Percentiles rank a stretch among this genome's conserved stretches.
phyloP scores from a whole-genome alignment of 768 basidiomycete species.

The Vishniacozyma victoriae region DNA sequence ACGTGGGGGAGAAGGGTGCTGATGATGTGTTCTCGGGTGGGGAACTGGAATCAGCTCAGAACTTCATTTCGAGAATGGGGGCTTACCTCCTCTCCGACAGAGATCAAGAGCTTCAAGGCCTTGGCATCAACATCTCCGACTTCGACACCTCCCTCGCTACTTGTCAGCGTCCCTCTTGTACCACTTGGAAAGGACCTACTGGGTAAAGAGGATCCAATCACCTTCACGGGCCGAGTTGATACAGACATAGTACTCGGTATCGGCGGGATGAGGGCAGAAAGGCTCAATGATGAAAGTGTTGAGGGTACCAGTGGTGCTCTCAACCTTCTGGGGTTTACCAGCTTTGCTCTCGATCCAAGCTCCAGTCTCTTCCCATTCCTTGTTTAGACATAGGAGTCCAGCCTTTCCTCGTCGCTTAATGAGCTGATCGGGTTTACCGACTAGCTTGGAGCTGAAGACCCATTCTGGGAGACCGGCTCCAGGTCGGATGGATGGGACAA shows the following conservation, averaged over 20 bases:
- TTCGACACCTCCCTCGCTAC: slow-evolving; percentile 86
- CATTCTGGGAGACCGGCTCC: slow-evolving; percentile 48
- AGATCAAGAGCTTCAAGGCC: slow-evolving; percentile 79
- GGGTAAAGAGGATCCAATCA: slow-evolving; percentile 95
- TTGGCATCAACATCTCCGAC: slow-evolving; percentile 98
- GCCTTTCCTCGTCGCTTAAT: slow-evolving; percentile 99
- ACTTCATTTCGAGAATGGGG: background rate
- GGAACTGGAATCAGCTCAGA: slow-evolving; percentile 54
- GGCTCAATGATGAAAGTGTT: slow-evolving; percentile 98
- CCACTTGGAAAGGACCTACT: slow-evolving; percentile 42
- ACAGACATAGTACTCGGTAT: slow-evolving; percentile 97
- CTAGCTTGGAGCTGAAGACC: slow-evolving; percentile 49
- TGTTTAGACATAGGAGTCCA: slow-evolving; percentile 89
- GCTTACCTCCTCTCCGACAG: slow-evolving; percentile 56
- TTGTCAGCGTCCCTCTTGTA: slow-evolving; percentile 8
- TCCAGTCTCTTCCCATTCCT: slow-evolving; percentile 79
- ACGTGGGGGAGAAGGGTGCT: slow-evolving; percentile 74
- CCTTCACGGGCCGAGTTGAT: slow-evolving; percentile 92
- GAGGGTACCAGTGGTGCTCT: slow-evolving; percentile 85
- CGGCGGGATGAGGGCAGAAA: slow-evolving; percentile 90
- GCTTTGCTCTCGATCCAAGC: slow-evolving; percentile 81
- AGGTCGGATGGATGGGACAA: slow-evolving; percentile 46
- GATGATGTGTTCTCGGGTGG: slow-evolving; percentile 69
- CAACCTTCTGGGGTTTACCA: slow-evolving; percentile 90
- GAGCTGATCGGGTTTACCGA: slow-evolving; percentile 62